These are phyloP conservation scores for Lyophyllum semitale DNA, from an alignment of 768 basidiomycete species.

Conservation along the genomic window DNA sequence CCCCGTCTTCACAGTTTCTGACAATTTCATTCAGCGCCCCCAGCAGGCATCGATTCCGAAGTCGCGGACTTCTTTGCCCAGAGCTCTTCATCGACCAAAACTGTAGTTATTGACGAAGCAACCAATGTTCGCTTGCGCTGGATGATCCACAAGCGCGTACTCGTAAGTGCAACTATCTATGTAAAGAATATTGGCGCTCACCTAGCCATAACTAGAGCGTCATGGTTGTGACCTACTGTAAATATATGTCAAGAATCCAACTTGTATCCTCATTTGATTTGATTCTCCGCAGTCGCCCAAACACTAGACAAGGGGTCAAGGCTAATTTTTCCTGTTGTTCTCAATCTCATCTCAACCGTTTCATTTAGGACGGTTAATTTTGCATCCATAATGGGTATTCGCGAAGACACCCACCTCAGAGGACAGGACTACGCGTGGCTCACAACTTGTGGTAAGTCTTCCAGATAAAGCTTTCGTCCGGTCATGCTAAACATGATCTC, in stretches of 20 bases:
- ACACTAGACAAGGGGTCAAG: slow-evolving; percentile 47
- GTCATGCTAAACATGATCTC: neutral
- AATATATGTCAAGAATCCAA: slow-evolving; percentile 4
- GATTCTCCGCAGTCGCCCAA: slow-evolving; percentile 35
- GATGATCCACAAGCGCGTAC: slow-evolving; percentile 48
- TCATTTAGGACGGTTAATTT: slow-evolving; percentile 41
- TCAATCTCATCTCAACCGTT: neutral
- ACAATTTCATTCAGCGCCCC: slow-evolving; percentile 13
- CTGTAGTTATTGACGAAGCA: slow-evolving; percentile 39
- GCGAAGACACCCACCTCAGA: slow-evolving; percentile 41
- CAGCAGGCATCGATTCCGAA: slow-evolving; percentile 43
- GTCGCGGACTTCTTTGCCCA: slow-evolving; percentile 46
- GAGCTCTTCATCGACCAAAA: slow-evolving; percentile 18
- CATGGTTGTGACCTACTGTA: slow-evolving; percentile 50
- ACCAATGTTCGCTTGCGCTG: slow-evolving; percentile 44
- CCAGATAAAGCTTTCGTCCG: neutral
- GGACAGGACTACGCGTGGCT: slow-evolving; percentile 55
- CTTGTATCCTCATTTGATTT: neutral
- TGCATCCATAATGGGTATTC: slow-evolving; percentile 50
- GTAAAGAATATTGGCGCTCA: neutral
- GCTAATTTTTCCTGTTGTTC: neutral
- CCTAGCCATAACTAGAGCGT: slow-evolving; percentile 24
- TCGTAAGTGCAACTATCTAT: slow-evolving; percentile 26
- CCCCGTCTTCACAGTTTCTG: neutral
- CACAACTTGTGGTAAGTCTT: slow-evolving; percentile 43